Evolutionary conservation across 345 rosid genomes (phyloP).

Genomic region (Arabis hirsuta): DNA sequence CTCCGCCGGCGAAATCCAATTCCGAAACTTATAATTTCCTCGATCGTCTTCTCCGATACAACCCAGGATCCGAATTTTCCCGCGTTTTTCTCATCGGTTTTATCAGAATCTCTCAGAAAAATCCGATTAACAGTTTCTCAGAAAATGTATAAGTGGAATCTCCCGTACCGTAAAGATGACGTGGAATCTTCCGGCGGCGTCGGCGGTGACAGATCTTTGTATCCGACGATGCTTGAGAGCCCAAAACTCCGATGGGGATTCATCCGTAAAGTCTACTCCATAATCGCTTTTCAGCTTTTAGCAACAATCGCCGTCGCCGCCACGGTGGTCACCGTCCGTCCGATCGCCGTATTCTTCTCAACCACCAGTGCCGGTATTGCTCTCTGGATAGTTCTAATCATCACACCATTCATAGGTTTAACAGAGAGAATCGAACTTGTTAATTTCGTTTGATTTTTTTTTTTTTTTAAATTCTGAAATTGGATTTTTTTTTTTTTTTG

Average conservation of each 20-base stretch:
- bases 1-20: neutral
- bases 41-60: no score
- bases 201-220: conserved; percentile 60
- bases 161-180: conserved; percentile 57
- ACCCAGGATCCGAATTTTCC: no score
- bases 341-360: conserved; percentile 65
- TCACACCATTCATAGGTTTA: conserved; percentile 67
- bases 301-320: conserved; percentile 77
- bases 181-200: conserved; percentile 52
- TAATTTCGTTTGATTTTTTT: neutral
- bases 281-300: conserved; percentile 67
- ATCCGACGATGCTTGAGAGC: conserved; percentile 81
- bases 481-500: neutral
- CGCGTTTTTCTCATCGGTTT: neutral
- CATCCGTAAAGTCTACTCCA: conserved; percentile 75
- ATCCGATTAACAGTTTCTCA: neutral
- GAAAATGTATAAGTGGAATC: conserved; percentile 53
- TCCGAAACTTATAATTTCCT: no score
- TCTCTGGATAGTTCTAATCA: conserved; percentile 68
- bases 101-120: neutral
- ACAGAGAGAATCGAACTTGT: neutral
- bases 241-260: conserved; percentile 90
- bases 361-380: conserved; percentile 68
- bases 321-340: conserved; percentile 64
- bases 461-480: neutral